Evolutionary conservation across 1,284 basidiomycete species (phyloP).

Genomic region (Melampsora americana): DNA sequence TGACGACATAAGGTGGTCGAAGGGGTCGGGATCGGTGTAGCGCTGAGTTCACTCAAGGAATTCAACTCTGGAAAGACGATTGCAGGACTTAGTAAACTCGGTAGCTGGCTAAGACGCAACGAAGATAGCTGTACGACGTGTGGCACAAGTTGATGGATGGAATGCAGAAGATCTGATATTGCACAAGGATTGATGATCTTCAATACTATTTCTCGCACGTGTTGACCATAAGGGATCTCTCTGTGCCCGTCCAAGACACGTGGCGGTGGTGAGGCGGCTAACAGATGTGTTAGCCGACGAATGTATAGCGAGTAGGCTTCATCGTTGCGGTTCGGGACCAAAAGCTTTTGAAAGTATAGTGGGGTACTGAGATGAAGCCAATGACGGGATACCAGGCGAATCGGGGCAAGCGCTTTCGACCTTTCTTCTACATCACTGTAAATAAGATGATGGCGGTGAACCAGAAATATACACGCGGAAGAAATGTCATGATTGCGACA

Average conservation of each 20-base stretch:
- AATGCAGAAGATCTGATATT: constrained; percentile 10
- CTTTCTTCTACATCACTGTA: not conserved
- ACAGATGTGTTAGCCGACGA: not conserved
- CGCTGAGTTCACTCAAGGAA: constrained; percentile 15
- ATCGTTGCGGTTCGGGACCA: not conserved
- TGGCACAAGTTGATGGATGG: constrained; percentile 33
- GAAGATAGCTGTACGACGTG: constrained; percentile 12
- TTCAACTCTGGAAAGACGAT: constrained; percentile 27
- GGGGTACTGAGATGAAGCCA: constrained; percentile 7
- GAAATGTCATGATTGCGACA: not conserved
- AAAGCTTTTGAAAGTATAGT: constrained; percentile 1
- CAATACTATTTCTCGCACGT: constrained; percentile 32
- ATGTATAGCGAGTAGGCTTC: no score
- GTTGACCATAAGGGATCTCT: constrained; percentile 17
- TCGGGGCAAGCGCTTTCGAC: not conserved
- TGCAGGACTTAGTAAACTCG: constrained; percentile 25
- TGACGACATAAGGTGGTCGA: not conserved
- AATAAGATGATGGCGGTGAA: not conserved
- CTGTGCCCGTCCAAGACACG: not conserved
- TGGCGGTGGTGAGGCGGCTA: constrained; percentile 6
- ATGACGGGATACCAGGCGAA: constrained; percentile 7
- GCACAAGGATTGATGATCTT: constrained; percentile 9
- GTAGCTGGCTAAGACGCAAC: constrained; percentile 24
- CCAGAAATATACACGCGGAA: not conserved
- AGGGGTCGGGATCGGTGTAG: constrained; percentile 1